These are phyloP conservation scores for Zygosaccharomyces sapae DNA, from an alignment of 1,139 yeast genomes.

Conservation along the genomic window DNA sequence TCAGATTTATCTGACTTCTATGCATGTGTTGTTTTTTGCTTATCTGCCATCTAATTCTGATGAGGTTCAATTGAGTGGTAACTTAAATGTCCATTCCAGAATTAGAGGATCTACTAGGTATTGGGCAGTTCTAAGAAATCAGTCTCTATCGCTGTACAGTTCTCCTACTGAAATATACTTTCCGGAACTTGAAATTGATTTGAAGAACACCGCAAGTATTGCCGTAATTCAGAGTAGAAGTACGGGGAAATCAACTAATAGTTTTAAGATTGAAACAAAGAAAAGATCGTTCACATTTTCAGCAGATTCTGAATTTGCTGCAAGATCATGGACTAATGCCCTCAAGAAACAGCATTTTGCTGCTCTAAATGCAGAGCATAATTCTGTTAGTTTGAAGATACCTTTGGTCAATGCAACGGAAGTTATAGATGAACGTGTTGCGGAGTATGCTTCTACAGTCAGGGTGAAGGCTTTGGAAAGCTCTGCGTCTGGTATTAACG, in stretches of 20 bases:
- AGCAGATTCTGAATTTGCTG: conserved; percentile 69
- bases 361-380: conserved; percentile 56
- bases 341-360: conserved; percentile 75
- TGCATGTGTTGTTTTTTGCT: conserved; percentile 70
- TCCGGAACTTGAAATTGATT: conserved; percentile 71
- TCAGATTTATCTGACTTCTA: conserved; percentile 65
- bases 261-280: conserved; percentile 52
- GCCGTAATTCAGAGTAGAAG: conserved; percentile 37
- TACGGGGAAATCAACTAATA: conserved; percentile 29
- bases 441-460: conserved; percentile 48
- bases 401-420: conserved; percentile 70
- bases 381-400: conserved; percentile 70
- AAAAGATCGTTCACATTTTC: conserved; percentile 59
- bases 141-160: conserved; percentile 63
- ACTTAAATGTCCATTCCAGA: conserved; percentile 30
- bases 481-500: conserved; percentile 50
- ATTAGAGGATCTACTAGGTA: conserved; percentile 40
- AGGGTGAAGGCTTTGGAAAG: conserved; percentile 49
- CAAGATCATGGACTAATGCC: conserved; percentile 74
- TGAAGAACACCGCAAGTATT: conserved; percentile 59
- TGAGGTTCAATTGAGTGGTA: conserved; percentile 34
- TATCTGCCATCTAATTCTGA: conserved; percentile 56
- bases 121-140: conserved; percentile 77
- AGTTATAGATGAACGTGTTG: conserved; percentile 48
- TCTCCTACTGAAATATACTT: conserved; percentile 77